Conservation (phyloP, 2,329 filamentous ascomycete species). For the Dactylella cylindrospora region DNA sequence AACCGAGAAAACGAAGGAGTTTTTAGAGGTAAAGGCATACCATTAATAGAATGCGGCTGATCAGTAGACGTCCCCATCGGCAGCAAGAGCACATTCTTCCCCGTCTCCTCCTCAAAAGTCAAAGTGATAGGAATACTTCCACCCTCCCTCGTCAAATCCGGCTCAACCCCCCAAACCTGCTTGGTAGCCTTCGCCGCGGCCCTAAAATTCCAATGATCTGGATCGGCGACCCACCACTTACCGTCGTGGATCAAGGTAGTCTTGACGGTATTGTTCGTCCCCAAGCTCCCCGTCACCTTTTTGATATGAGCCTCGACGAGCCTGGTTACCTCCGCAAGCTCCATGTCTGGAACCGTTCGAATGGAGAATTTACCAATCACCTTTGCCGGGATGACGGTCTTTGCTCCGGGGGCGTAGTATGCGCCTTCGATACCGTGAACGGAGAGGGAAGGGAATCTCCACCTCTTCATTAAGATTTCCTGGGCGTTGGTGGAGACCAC, state of each 20-base stretch:
- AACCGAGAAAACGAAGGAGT: neutral
- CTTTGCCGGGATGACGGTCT: slow-evolving; percentile 98
- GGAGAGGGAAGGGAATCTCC: slow-evolving; percentile 91
- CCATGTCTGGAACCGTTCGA: slow-evolving; percentile 96
- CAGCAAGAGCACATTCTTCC: slow-evolving; percentile 93
- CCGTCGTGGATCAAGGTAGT: slow-evolving; percentile 82
- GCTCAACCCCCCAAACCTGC: slow-evolving; percentile 87
- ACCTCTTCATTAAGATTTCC: slow-evolving; percentile 88
- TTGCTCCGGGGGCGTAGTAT: slow-evolving; percentile 88
- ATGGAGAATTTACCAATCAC: slow-evolving; percentile 98
- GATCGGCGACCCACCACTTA: slow-evolving; percentile 98
- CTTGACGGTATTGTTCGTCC: slow-evolving; percentile 87
- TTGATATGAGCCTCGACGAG: slow-evolving; percentile 81
- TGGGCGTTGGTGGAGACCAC: slow-evolving; percentile 88
- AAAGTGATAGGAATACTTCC: slow-evolving; percentile 95
- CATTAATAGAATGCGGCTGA: slow-evolving; percentile 95
- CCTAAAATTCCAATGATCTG: slow-evolving; percentile 98
- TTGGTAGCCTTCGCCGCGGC: slow-evolving; percentile 95
- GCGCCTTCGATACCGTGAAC: slow-evolving; percentile 94
- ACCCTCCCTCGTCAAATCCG: slow-evolving; percentile 93
- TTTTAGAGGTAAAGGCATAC: slow-evolving; percentile 63
- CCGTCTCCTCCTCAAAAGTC: slow-evolving; percentile 95
- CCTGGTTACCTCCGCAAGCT: slow-evolving; percentile 83
- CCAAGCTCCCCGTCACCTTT: slow-evolving; percentile 79
- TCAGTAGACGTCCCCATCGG: slow-evolving; percentile 98